phyloP scores from a whole-genome alignment of 2,329 filamentous ascomycete genomes.

The Colletotrichum noveboracense region DNA sequence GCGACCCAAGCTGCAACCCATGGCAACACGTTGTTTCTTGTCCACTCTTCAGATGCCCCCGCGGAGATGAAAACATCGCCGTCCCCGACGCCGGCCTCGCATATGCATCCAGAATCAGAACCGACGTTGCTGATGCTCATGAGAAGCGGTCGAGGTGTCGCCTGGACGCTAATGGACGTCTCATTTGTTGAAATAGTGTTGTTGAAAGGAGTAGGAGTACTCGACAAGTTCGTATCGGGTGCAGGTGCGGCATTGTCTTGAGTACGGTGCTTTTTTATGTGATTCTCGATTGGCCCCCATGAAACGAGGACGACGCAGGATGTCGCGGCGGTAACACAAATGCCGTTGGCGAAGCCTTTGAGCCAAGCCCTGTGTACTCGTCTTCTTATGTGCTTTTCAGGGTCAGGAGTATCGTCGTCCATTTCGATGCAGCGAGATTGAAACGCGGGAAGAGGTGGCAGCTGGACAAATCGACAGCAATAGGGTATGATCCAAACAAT shows the following conservation, averaged over 20 bases:
- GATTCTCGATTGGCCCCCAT: neutral
- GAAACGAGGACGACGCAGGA: neutral
- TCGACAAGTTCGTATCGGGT: neutral
- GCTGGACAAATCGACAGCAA: neutral
- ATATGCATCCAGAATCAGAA: neutral
- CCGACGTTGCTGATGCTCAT: neutral
- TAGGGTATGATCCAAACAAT: neutral
- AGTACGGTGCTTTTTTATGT: neutral
- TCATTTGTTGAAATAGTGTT: neutral
- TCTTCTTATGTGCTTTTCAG: neutral
- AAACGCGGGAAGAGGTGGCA: neutral
- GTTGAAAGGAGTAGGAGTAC: neutral
- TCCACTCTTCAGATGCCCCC: neutral
- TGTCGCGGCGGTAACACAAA: neutral
- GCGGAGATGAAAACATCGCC: neutral
- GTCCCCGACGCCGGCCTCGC: neutral
- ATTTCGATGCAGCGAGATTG: neutral
- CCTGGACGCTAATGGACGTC: neutral
- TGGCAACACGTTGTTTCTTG: neutral
- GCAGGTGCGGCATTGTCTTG: neutral
- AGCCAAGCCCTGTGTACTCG: neutral
- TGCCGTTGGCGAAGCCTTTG: neutral
- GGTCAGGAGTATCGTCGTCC: neutral
- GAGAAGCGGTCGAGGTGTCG: neutral
- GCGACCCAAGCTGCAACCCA: neutral